Conservation (phyloP, 495 filamentous ascomycete species). For the Hypoxylon trugodes region DNA sequence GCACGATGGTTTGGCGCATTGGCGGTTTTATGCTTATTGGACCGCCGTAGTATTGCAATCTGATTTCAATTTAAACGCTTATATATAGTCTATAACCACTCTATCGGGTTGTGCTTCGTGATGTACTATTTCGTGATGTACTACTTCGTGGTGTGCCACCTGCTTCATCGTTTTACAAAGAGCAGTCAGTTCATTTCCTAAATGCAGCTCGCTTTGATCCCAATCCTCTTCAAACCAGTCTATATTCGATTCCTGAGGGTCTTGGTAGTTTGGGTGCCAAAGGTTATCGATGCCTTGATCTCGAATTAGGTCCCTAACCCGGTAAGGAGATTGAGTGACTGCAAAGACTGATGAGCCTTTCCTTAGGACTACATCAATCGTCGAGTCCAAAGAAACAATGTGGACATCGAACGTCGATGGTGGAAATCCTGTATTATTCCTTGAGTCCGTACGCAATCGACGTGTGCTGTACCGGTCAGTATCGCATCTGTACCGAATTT, state of each 20-base stretch:
- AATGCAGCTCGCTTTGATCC: not conserved
- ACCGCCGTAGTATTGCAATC: no score
- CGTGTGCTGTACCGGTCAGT: not conserved
- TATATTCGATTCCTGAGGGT: not conserved
- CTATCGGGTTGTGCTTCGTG: no score
- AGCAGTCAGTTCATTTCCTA: not conserved
- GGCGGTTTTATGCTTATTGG: no score
- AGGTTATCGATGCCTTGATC: not conserved
- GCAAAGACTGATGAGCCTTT: not conserved
- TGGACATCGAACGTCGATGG: not conserved
- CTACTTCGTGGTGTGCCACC: not conserved
- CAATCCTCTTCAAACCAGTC: not conserved
- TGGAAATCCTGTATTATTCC: not conserved
- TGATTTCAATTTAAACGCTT: no score
- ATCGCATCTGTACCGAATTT: not conserved
- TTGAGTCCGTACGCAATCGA: not conserved
- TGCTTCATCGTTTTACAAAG: not conserved
- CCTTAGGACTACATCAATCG: not conserved
- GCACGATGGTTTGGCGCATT: no score
- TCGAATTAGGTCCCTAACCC: not conserved
- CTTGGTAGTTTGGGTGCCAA: not conserved
- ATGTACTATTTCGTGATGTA: no score
- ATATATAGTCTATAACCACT: no score
- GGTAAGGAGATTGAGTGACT: not conserved
- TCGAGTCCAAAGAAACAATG: not conserved